Evolutionary conservation across 129 eudicot genomes (phyloP), one percentile per base, ranked within the genome.

Genomic region (Dittrichia graveolens): DNA sequence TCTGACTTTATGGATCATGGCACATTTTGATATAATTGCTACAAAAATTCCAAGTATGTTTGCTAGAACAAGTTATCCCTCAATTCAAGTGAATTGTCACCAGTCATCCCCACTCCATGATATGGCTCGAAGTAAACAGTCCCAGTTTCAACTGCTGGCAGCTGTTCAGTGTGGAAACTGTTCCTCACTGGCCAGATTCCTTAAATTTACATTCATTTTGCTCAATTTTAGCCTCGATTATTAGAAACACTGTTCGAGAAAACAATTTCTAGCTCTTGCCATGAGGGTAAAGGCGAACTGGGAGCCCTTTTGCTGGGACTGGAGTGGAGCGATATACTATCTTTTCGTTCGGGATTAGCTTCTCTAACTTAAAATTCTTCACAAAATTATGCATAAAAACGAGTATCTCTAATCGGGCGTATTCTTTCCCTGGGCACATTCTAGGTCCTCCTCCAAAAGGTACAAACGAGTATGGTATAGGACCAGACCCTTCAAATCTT

Each of bases 401-500:
- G 5, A 82, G 86, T 24, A 82, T 82, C 74, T 82, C 86, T 52
- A 82, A 13, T 31, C 86, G 72, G 7, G 86, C 86, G 34, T 77
- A 78, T 80, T 82, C 83, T 73, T 82, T 78, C 3, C 86, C 86
- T 3, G 82, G 79, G 72, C 86, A 82, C 86, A 82, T 82, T 40
- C 57, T 65, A 45, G 83, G 86, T 6, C 86, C 86, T 52, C 86
- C 86, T 5, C 86, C 86, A 7, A 82, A 82, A 3, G 83, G 83
- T 1, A 78, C 86, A 47, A 43, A 78, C 13, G 86, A 67, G 49
- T 66, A 82, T 31, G 86, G 86, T 19, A 49, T 47, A 11, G 86
- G 86, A 11, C 86, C 86, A 3, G 76, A 71, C 45, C 86, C 86
- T 73, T 73, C 83, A 11, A 82, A 82, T 46, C 86, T 78, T 5